Conservation (phyloP, 768 basidiomycete genomes). For the Kwoniella bestiolae region DNA sequence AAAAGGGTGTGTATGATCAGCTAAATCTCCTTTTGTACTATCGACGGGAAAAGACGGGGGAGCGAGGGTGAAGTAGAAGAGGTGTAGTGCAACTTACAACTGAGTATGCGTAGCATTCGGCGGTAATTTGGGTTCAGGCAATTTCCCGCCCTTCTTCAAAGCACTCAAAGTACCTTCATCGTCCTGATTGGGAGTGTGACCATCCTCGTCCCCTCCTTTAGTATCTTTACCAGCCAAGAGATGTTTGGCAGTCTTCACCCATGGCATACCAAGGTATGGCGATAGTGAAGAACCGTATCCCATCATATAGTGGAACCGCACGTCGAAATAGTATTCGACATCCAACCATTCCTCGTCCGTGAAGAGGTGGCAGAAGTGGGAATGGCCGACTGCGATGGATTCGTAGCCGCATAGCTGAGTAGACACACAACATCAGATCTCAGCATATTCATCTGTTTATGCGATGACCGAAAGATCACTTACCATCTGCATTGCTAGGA, state of each 20-base stretch:
- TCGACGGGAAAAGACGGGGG: too few species aligned
- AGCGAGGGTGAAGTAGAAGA: too few species aligned
- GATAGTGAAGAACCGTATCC: conserved; percentile 56
- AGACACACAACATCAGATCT: not conserved
- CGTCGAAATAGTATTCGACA: conserved; percentile 57
- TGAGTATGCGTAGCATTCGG: conserved; percentile 60
- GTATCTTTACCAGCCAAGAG: conserved; percentile 53
- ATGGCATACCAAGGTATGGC: conserved; percentile 58
- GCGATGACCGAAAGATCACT: too few species aligned
- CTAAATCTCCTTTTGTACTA: not conserved
- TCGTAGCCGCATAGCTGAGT: conserved; percentile 57
- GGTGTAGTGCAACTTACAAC: conserved; percentile 44
- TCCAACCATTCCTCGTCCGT: conserved; percentile 57
- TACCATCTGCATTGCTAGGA: conserved; percentile 59
- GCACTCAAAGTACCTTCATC: conserved; percentile 2
- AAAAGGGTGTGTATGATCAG: not conserved
- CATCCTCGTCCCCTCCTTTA: conserved; percentile 33
- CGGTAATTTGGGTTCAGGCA: conserved; percentile 56
- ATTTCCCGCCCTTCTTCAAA: conserved; percentile 25
- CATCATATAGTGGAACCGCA: conserved; percentile 58
- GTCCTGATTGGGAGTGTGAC: conserved; percentile 6
- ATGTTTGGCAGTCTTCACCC: conserved; percentile 57
- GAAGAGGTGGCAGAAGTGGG: conserved; percentile 57
- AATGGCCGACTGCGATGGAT: conserved; percentile 51
- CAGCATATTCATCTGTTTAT: not conserved